Percentiles rank a stretch among this genome's conserved stretches.
Evolutionary conservation across 139 green algal genomes (phyloP).

Genomic region (Chlorella sp.): DNA sequence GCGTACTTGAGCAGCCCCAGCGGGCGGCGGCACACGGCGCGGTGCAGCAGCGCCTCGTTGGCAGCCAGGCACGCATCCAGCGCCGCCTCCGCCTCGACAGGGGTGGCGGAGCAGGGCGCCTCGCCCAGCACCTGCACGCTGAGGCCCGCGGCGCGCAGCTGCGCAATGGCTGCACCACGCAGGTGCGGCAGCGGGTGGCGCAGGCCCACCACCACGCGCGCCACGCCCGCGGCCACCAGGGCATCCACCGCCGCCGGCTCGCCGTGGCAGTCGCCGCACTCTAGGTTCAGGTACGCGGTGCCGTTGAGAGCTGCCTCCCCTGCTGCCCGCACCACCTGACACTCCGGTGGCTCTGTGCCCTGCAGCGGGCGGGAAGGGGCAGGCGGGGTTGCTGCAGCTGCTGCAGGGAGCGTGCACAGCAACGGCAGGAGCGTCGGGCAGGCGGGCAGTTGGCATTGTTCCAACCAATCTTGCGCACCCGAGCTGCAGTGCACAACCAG

Average conservation of each 20-base stretch:
- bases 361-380: slow-evolving; percentile 31
- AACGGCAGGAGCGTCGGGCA: too few species aligned
- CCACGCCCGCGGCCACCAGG: slow-evolving; percentile 78
- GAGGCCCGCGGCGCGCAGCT: slow-evolving; percentile 74
- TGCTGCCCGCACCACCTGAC: slow-evolving; percentile 55
- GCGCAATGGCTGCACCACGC: slow-evolving; percentile 64
- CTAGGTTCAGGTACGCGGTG: slow-evolving; percentile 96
- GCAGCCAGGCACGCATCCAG: slow-evolving; percentile 68
- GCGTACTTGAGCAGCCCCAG: slow-evolving; percentile 95
- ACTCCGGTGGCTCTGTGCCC: slow-evolving; percentile 75
- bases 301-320: slow-evolving; percentile 43
- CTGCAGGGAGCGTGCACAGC: neutral
- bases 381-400: neutral
- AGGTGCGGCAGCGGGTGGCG: slow-evolving; percentile 84
- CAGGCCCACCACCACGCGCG: slow-evolving; percentile 92
- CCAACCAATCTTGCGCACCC: neutral
- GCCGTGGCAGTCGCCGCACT: slow-evolving; percentile 89
- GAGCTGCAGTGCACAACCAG: neutral
- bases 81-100: slow-evolving; percentile 25
- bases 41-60: slow-evolving; percentile 88
- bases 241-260: slow-evolving; percentile 72
- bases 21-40: slow-evolving; percentile 75
- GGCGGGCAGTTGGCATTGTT: neutral
- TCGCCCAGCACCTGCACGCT: slow-evolving; percentile 71
- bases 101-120: neutral